Conservation (phyloP, 805 yeast genomes). For the Monosporozyma solicola region DNA sequence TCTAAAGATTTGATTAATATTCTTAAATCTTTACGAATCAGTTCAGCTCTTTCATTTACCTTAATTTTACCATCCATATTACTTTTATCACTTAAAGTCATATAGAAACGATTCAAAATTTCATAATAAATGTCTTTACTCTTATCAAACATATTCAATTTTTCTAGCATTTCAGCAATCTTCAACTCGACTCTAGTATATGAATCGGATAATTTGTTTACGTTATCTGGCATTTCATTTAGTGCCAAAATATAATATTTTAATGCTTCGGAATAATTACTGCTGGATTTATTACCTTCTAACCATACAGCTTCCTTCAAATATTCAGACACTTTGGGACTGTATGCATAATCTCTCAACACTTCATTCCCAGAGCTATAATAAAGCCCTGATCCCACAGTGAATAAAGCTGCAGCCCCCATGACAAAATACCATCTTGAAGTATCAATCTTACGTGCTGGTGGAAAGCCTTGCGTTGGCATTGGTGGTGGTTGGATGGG, state of each 20-base stretch:
- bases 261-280: constrained; percentile 52
- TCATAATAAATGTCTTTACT: constrained; percentile 64
- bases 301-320: constrained; percentile 75
- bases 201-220: constrained; percentile 60
- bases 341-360: neutral
- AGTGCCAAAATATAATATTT: constrained; percentile 62
- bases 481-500: neutral
- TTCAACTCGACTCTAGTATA: constrained; percentile 88
- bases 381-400: neutral
- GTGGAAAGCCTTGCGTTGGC: neutral
- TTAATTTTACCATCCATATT: constrained; percentile 20
- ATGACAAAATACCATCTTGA: neutral
- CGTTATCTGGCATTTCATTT: constrained; percentile 32
- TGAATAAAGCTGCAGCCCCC: neutral
- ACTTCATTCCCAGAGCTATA: neutral
- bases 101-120: constrained; percentile 49
- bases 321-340: neutral
- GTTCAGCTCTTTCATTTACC: constrained; percentile 39
- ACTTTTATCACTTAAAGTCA: constrained; percentile 39
- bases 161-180: constrained; percentile 78
- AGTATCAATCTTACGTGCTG: neutral
- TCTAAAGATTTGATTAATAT: constrained; percentile 62
- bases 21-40: constrained; percentile 62
- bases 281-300: constrained; percentile 58
- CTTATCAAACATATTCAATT: constrained; percentile 49